Percentiles rank a stretch among this genome's conserved stretches.
Evolutionary conservation across 1,139 yeast genomes (phyloP).

Genomic region (Yamadazyma mexicana): DNA sequence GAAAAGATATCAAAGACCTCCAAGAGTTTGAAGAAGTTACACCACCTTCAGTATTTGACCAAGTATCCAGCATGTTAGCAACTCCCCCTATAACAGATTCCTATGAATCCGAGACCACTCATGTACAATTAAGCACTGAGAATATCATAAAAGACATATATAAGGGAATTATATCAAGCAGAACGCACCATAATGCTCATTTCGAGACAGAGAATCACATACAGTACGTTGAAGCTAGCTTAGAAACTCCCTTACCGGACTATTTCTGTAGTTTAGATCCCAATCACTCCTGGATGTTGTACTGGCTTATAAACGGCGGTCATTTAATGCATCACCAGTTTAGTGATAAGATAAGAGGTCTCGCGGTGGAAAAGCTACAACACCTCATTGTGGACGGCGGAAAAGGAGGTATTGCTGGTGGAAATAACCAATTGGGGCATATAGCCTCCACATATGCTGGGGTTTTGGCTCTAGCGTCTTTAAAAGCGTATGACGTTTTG

Average conservation of each 20-base stretch:
- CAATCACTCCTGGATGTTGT: slow-evolving; percentile 86
- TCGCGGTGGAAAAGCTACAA: slow-evolving; percentile 20
- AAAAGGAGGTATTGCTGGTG: slow-evolving; percentile 83
- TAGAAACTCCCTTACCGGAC: slow-evolving; percentile 41
- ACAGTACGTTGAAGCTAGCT: slow-evolving; percentile 12
- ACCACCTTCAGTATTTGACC: slow-evolving; percentile 13
- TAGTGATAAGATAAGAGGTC: slow-evolving; percentile 10
- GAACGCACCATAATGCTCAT: slow-evolving; percentile 10
- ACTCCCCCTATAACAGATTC: slow-evolving; percentile 16
- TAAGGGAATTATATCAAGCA: slow-evolving; percentile 16
- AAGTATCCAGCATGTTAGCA: slow-evolving; percentile 17
- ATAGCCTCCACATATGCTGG: slow-evolving; percentile 86
- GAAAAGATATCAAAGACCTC: slow-evolving; percentile 12
- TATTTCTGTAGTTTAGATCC: slow-evolving; percentile 65
- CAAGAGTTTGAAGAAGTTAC: slow-evolving; percentile 17
- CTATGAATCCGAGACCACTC: slow-evolving; percentile 35
- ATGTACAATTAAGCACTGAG: slow-evolving; percentile 44
- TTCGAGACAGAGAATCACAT: slow-evolving; percentile 21
- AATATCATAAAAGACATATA: slow-evolving; percentile 28
- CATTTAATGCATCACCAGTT: slow-evolving; percentile 8
- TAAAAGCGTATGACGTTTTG: slow-evolving; percentile 43
- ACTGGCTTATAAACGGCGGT: slow-evolving; percentile 73
- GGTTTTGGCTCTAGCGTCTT: slow-evolving; percentile 57
- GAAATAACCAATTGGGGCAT: slow-evolving; percentile 77
- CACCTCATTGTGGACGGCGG: slow-evolving; percentile 31